Evolutionary conservation across 768 basidiomycete genomes (phyloP), one percentile per base, ranked within the genome.

Genomic region (Phylloporus rhodoxanthus): DNA sequence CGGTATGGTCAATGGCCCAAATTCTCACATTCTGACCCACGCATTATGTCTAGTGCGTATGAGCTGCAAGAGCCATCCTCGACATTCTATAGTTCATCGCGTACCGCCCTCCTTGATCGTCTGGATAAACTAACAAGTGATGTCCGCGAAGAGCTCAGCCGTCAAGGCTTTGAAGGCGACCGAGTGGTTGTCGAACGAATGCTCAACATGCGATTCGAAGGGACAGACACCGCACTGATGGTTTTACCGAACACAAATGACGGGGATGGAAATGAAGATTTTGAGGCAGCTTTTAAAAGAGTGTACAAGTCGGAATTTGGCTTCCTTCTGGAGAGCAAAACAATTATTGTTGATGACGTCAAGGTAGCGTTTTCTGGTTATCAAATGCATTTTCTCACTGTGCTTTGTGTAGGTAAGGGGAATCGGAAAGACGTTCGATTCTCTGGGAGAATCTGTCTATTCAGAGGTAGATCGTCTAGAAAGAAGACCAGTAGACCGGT

Each of bases 211-310:
- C 81, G 91, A 19, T 94, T 93, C 57, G 87, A 93, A 43, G 92
- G 92, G 3, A 93, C 90, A 0, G 92, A 95, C 68, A 98, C 95
- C 0, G 79, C 92, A 14, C 66, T 97, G 56, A 95, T 97, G 91
- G 80, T 92, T 10, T 70, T 91, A 11, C 80, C 85, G 0, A 56
- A 74, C 19, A 55, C 63, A 8, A 57, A 61, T 20, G 75, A 75
- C 29, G 78, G 75, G 0, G 76, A 83, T 56, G 82, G 76, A 20
- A 57, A 72, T 13, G 82, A 84, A 53, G 85, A 92, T 65, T 93
- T 87, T 62, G 84, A 84, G 57, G 75, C 74, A 2, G 88, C 84
- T 9, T 98, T 96, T 74, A 82, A 79, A 63, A 71, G 81, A 44
- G 76, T 79, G 37, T 93, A 96, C 72, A 89, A 82, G 70, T 67